Evolutionary conservation across 495 filamentous ascomycete species (phyloP).

Genomic region (Neurospora sp.): DNA sequence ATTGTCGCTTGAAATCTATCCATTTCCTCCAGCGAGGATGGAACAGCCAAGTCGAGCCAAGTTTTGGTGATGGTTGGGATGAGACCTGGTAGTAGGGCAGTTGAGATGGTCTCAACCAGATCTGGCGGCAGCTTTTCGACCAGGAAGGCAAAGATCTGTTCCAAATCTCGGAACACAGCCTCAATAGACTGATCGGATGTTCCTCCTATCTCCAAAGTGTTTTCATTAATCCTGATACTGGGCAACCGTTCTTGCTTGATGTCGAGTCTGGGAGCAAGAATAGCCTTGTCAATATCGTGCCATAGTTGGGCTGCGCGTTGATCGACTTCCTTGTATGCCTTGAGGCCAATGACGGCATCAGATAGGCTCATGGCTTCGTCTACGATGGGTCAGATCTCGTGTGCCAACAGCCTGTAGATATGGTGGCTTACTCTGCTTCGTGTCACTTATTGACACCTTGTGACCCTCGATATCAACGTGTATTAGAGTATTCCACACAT

Average conservation of each 20-base stretch:
- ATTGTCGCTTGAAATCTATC: constrained; percentile 57
- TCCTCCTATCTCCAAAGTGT: constrained; percentile 20
- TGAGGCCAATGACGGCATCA: constrained; percentile 38
- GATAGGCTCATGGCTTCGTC: constrained; percentile 36
- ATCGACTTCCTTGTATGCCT: constrained; percentile 42
- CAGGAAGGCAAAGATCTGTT: constrained; percentile 53
- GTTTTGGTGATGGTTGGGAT: constrained; percentile 52
- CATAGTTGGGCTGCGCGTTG: constrained; percentile 40
- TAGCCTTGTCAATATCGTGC: constrained; percentile 35
- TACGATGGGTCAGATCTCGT: constrained; percentile 20
- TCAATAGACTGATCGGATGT: constrained; percentile 29
- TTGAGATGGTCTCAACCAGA: constrained; percentile 51
- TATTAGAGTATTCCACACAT: constrained; percentile 46
- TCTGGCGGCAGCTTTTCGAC: constrained; percentile 51
- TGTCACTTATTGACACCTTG: constrained; percentile 37
- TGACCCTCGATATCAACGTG: constrained; percentile 39
- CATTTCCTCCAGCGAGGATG: constrained; percentile 58
- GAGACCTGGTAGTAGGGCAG: constrained; percentile 55
- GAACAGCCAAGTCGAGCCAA: constrained; percentile 70
- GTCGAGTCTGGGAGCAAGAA: constrained; percentile 42
- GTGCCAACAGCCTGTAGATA: background rate
- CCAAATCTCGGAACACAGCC: constrained; percentile 49
- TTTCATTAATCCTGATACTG: constrained; percentile 27
- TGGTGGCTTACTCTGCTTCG: constrained; percentile 27
- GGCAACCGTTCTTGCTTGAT: constrained; percentile 18